These are phyloP conservation scores for Trichophyton simii DNA, from an alignment of 2,329 filamentous ascomycete genomes.

Conservation along the genomic window DNA sequence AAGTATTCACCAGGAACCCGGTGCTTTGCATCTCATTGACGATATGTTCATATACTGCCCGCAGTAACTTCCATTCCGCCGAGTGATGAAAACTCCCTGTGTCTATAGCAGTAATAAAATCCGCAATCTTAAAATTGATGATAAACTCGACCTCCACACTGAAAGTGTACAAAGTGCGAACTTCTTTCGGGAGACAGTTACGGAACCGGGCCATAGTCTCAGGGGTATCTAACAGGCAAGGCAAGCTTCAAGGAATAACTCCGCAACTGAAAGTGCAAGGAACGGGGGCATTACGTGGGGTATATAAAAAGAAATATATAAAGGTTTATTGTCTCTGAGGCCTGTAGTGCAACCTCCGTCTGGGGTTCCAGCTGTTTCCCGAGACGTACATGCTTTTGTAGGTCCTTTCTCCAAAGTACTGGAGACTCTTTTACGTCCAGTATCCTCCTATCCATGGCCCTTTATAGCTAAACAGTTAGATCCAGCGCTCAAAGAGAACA, in stretches of 20 bases:
- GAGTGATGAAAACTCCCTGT: not conserved
- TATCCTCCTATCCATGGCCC: too few species aligned
- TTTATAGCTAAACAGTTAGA: too few species aligned
- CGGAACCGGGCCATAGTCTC: not conserved
- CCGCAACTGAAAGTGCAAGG: too few species aligned
- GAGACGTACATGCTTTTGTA: too few species aligned
- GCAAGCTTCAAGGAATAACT: not conserved
- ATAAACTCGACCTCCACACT: conserved; percentile 14
- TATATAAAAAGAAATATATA: too few species aligned
- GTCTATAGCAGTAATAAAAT: not conserved
- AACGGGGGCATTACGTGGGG: too few species aligned
- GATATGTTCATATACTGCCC: conserved; percentile 9
- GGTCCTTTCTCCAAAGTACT: too few species aligned
- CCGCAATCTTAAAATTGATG: conserved; percentile 9
- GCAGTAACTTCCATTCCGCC: not conserved
- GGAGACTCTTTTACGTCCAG: too few species aligned
- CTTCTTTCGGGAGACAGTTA: not conserved
- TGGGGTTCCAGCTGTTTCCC: too few species aligned
- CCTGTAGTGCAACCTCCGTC: too few species aligned
- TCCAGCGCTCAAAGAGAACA: too few species aligned
- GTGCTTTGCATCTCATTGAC: conserved; percentile 4
- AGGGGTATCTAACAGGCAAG: not conserved
- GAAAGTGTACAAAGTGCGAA: conserved; percentile 7
- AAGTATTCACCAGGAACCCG: conserved; percentile 11
- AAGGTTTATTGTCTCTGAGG: too few species aligned